Base-by-base conservation (phyloP, 129 eudicot genomes). In the sunflower (Helianthus annuus) region DNA sequence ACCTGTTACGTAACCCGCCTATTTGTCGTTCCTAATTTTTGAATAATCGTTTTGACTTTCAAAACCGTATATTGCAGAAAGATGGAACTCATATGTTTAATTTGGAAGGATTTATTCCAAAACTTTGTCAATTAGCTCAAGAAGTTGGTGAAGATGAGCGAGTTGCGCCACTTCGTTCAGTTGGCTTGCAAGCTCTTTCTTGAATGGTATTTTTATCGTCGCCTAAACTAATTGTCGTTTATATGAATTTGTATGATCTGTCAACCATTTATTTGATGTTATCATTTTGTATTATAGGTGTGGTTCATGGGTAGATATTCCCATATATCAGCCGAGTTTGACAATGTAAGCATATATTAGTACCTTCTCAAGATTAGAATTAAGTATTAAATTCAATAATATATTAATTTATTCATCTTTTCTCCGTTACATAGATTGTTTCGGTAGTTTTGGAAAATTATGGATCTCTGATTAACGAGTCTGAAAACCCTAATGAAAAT, bases 291-390 rank as follows among this genome's bases (percentile, higher is more conserved):
- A 54, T 46, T 72, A 62, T 79, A 95, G 99, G 84, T 95, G 70
- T 88, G 96, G 96, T 84, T 95, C 83, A 95, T 91, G 99, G 97
- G 99, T 70, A 83, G 85, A 86, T 82, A 83, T 75, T 91, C 94
- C 32, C 91, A 86, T 74, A 84, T 91, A 62, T 81, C 97, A 40
- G 80, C 72, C 66, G 99, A 95, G 69, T 95, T 95, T 72, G 99
- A 95, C 72, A 81, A 83, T 83, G 99, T 95, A 90, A 95, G 99
- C 70, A 71, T 76, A 54, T 54, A 52, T 17, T 45, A 19, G 22
- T 19, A 19, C 22, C 22, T 19, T 19, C 22, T 19, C 0, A 19
- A 19, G 22, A 19, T 19, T 19, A 19, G 22, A 19, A 19, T 19
- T 19, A 19, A 19, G 22, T 19, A 19, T 19, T 19, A 19, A 19